phyloP scores from a whole-genome alignment of 129 eudicot genomes.

The Cynara cardunculus region DNA sequence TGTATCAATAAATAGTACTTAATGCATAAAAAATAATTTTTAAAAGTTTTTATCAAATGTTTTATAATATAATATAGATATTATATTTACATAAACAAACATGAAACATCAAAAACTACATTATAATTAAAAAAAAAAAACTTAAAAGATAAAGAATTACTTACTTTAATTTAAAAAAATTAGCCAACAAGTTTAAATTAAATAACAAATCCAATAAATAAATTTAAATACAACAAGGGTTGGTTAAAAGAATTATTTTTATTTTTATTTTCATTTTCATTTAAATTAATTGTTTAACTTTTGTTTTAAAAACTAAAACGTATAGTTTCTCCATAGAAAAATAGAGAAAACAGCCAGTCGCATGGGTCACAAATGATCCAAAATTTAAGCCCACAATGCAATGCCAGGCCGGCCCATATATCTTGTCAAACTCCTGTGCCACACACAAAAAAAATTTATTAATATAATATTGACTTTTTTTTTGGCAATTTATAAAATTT shows the following conservation, averaged over 20 bases:
- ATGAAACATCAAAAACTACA: background rate
- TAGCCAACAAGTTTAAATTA: background rate
- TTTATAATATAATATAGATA: too few relatives aligned
- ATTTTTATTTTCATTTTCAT: background rate
- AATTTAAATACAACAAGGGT: background rate
- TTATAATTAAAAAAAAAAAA: background rate
- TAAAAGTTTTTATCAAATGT: too few relatives aligned
- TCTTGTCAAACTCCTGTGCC: slow-evolving; percentile 93
- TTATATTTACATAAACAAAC: background rate
- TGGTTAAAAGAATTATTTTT: background rate
- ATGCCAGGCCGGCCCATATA: slow-evolving; percentile 97
- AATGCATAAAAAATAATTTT: too few relatives aligned
- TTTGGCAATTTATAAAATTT: too few relatives aligned
- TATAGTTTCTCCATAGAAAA: slow-evolving; percentile 77
- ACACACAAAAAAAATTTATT: background rate
- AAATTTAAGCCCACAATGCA: slow-evolving; percentile 92
- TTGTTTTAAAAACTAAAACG: slow-evolving; percentile 73
- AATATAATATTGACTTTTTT: too few relatives aligned
- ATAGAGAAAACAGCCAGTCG: slow-evolving; percentile 79
- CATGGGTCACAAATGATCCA: slow-evolving; percentile 87
- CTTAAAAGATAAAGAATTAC: background rate
- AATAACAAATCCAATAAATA: background rate
- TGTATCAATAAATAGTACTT: too few relatives aligned
- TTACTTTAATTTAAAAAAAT: background rate
- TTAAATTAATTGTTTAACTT: slow-evolving; percentile 46